Percentiles rank a stretch among this genome's conserved stretches.
These are phyloP conservation scores for Globisporangium camurandrum DNA, from an alignment of 352 stramenopile species.

Conservation along the genomic window DNA sequence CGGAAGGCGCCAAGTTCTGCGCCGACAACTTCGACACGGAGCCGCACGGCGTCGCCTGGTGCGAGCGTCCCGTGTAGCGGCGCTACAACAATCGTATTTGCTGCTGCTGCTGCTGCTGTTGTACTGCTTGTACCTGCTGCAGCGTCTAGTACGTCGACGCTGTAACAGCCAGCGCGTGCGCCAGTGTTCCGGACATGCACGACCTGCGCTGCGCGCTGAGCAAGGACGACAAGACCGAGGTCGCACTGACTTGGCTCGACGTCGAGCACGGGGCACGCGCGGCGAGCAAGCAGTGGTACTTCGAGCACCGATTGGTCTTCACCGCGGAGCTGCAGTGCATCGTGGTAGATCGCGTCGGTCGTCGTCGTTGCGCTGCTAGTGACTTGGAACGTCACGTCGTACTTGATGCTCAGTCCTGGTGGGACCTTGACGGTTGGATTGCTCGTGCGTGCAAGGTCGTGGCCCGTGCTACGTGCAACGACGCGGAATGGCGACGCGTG, in stretches of 20 bases:
- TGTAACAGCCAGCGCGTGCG: constrained; percentile 27
- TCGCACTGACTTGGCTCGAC: constrained; percentile 46
- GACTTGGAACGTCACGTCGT: constrained; percentile 58
- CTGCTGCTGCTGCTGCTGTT: no score
- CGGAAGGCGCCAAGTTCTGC: constrained; percentile 32
- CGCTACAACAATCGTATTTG: constrained; percentile 11
- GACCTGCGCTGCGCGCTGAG: constrained; percentile 39
- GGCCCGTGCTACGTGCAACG: constrained; percentile 25
- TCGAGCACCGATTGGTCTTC: constrained; percentile 55
- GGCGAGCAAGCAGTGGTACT: constrained; percentile 49
- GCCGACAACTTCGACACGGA: constrained; percentile 43
- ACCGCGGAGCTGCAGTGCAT: constrained; percentile 43
- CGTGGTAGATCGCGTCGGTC: constrained; percentile 41
- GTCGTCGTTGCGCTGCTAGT: neutral
- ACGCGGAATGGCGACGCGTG: constrained; percentile 53
- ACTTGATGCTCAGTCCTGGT: constrained; percentile 43
- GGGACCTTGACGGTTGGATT: constrained; percentile 66
- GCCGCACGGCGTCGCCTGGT: constrained; percentile 22
- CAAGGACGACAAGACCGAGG: constrained; percentile 56
- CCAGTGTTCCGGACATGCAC: constrained; percentile 52
- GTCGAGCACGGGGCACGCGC: constrained; percentile 47
- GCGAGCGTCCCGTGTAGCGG: constrained; percentile 24
- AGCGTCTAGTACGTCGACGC: constrained; percentile 39
- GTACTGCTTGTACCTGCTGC: neutral
- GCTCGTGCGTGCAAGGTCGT: constrained; percentile 50